Conservation (phyloP, 2,329 filamentous ascomycete species). For the Pezicula neosporulosa region DNA sequence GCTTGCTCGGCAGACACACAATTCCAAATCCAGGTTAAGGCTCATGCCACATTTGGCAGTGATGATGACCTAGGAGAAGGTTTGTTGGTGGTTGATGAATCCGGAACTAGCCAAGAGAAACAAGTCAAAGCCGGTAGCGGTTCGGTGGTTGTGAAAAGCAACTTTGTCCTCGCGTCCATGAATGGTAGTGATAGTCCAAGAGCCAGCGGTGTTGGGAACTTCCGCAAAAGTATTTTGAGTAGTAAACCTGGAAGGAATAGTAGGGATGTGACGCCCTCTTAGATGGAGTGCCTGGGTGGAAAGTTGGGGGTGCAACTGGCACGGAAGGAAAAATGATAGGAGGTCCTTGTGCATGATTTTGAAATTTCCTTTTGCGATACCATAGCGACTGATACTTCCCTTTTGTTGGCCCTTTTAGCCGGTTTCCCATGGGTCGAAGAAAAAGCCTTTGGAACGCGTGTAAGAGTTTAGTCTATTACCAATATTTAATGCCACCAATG, state of each 20-base stretch:
- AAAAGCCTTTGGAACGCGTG: no score
- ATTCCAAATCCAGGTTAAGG: constrained; percentile 83
- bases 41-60: constrained; percentile 79
- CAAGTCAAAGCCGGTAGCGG: constrained; percentile 71
- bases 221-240: background rate
- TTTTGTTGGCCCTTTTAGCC: no score
- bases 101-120: constrained; percentile 64
- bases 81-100: constrained; percentile 89
- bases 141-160: constrained; percentile 68
- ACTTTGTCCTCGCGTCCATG: constrained; percentile 55
- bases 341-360: no score
- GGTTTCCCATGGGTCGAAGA: no score
- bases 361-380: no score
- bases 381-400: no score
- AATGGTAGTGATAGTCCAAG: constrained; percentile 14
- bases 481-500: no score
- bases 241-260: background rate
- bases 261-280: background rate
- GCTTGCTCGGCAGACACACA: constrained; percentile 76
- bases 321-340: no score
- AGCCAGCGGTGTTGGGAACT: constrained; percentile 1
- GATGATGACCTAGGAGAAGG: constrained; percentile 83
- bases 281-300: background rate
- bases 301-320: no score
- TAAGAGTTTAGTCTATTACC: no score